phyloP scores from a whole-genome alignment of 352 stramenopile species.

The Bremia lactucae region DNA sequence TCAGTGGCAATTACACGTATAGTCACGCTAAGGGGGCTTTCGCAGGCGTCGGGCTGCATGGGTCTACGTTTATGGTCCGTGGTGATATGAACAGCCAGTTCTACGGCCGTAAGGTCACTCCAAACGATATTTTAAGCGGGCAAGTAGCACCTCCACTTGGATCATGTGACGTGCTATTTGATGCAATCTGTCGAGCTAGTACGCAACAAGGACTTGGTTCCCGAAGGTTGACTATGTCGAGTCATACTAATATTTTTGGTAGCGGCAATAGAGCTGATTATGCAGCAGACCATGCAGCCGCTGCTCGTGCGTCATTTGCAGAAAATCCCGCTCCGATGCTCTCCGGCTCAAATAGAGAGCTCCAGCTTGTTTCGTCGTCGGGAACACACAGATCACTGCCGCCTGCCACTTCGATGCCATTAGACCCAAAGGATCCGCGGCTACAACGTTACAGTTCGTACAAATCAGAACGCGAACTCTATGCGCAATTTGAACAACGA shows the following conservation, averaged over 20 bases:
- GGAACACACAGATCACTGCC: constrained; percentile 13
- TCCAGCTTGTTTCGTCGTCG: constrained; percentile 16
- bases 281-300: constrained; percentile 20
- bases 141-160: constrained; percentile 51
- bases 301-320: constrained; percentile 13
- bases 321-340: constrained; percentile 14
- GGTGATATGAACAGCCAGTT: constrained; percentile 81
- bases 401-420: constrained; percentile 15
- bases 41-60: constrained; percentile 65
- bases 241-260: constrained; percentile 16
- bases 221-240: constrained; percentile 14
- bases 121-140: constrained; percentile 71
- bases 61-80: constrained; percentile 74
- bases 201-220: constrained; percentile 11
- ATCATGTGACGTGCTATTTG: constrained; percentile 57
- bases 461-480: constrained; percentile 74
- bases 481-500: constrained; percentile 58
- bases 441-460: constrained; percentile 61
- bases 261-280: constrained; percentile 11
- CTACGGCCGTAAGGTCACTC: constrained; percentile 73
- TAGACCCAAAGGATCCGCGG: constrained; percentile 51
- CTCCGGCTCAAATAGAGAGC: constrained; percentile 5
- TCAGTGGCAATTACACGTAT: constrained; percentile 83
- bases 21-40: constrained; percentile 76
- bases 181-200: constrained; percentile 48